Conservation (phyloP, 768 basidiomycete genomes). For the Podaxis pistillaris region DNA sequence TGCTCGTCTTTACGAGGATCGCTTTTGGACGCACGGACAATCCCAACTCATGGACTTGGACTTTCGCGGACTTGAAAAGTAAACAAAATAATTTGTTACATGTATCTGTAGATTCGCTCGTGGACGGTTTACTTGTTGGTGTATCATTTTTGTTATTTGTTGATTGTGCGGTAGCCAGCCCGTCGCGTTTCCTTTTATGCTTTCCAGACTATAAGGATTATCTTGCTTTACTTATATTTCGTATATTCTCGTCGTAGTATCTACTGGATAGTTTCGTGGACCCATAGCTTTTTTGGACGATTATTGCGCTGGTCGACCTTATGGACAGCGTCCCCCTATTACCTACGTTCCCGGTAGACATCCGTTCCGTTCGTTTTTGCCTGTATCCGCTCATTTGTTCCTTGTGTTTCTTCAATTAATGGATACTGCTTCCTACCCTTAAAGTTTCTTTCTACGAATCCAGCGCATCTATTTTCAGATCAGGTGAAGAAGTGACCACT, state of each 20-base stretch:
- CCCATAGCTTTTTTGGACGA: neutral
- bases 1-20: constrained; percentile 8
- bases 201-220: constrained; percentile 4
- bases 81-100: constrained; percentile 14
- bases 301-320: neutral
- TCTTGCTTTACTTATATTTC: constrained; percentile 12
- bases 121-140: constrained; percentile 14
- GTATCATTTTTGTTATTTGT: constrained; percentile 12
- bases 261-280: constrained; percentile 14
- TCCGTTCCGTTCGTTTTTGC: neutral
- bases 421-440: neutral
- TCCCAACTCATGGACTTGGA: constrained; percentile 6
- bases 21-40: constrained; percentile 2
- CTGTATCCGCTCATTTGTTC: constrained; percentile 1
- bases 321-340: neutral
- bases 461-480: neutral
- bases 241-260: constrained; percentile 8
- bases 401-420: neutral
- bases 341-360: neutral
- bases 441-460: neutral
- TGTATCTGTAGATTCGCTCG: constrained; percentile 15
- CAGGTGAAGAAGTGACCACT: too few relatives aligned
- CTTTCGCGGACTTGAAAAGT: constrained; percentile 13
- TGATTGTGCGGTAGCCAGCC: neutral
- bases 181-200: neutral